phyloP scores from a whole-genome alignment of 1,284 basidiomycete species.

The Anthracocystis setariae region DNA sequence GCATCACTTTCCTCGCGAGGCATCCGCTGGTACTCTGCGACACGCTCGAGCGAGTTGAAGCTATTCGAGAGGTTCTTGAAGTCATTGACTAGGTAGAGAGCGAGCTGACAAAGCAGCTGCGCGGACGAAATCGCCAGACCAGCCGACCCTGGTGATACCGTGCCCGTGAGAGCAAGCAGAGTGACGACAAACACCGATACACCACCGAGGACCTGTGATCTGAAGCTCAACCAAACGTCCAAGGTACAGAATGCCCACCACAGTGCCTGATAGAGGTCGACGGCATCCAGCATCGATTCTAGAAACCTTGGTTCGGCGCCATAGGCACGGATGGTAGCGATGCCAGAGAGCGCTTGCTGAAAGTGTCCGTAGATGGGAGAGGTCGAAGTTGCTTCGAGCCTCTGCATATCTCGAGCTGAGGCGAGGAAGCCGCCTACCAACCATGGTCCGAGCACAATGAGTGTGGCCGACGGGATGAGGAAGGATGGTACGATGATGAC shows the following conservation, averaged over 20 bases:
- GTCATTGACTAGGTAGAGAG: slow-evolving; percentile 52
- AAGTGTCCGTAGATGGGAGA: slow-evolving; percentile 65
- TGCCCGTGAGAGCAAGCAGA: slow-evolving; percentile 78
- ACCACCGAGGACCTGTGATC: slow-evolving; percentile 54
- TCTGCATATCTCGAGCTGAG: slow-evolving; percentile 61
- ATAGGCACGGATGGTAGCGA: slow-evolving; percentile 64
- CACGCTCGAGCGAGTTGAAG: slow-evolving; percentile 82
- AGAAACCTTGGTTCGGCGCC: slow-evolving; percentile 54
- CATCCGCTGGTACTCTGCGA: slow-evolving; percentile 87
- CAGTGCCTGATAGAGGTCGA: slow-evolving; percentile 43
- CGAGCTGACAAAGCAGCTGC: slow-evolving; percentile 54
- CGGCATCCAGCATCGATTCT: slow-evolving; percentile 49
- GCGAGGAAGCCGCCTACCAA: slow-evolving; percentile 58
- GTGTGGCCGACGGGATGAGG: slow-evolving; percentile 42
- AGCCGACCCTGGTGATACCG: slow-evolving; percentile 78
- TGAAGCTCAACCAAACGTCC: slow-evolving; percentile 61
- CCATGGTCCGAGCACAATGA: slow-evolving; percentile 46
- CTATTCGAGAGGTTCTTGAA: slow-evolving; percentile 56
- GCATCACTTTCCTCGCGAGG: slow-evolving; percentile 76
- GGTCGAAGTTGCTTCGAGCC: slow-evolving; percentile 64
- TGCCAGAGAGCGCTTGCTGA: slow-evolving; percentile 55
- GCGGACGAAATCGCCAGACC: slow-evolving; percentile 81
- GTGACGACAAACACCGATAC: slow-evolving; percentile 53
- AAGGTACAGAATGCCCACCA: slow-evolving; percentile 66
- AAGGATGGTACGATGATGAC: slow-evolving; percentile 60